A percentile compares a stretch with the other conserved stretches of the same genome.
phyloP scores from a whole-genome alignment of 441 rosid genomes.

The Pelargonium cotyledonis region DNA sequence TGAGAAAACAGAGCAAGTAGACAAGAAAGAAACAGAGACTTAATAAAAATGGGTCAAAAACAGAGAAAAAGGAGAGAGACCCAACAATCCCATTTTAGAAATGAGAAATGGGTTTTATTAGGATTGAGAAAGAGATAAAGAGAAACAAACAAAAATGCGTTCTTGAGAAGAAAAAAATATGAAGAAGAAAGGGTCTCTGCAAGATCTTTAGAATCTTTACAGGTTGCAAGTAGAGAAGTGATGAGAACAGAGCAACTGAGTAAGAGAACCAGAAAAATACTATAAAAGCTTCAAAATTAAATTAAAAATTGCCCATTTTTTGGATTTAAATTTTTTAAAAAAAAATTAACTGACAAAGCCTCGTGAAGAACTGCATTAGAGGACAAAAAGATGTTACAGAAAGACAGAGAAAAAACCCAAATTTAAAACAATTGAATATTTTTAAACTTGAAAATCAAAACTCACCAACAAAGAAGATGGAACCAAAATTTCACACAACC shows the following conservation, averaged over 20 bases:
- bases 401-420: constrained; percentile 29
- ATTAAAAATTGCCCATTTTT: constrained; percentile 20
- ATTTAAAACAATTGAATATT: background rate
- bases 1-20: constrained; percentile 23
- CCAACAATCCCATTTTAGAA: background rate
- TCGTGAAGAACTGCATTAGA: constrained; percentile 70
- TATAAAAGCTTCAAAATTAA: constrained; percentile 17
- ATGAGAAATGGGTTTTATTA: too few relatives aligned
- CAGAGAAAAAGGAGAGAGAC: constrained; percentile 14
- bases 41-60: background rate
- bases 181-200: constrained; percentile 21
- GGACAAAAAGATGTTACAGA: constrained; percentile 69
- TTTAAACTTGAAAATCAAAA: background rate
- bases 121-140: background rate
- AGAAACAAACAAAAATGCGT: background rate
- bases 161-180: too few relatives aligned
- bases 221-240: constrained; percentile 54
- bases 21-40: constrained; percentile 18
- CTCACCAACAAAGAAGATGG: background rate
- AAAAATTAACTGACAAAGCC: constrained; percentile 70
- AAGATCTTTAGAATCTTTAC: constrained; percentile 42
- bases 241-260: constrained; percentile 18
- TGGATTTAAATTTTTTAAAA: constrained; percentile 33
- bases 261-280: background rate
- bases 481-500: background rate